Conservation (phyloP, 1,284 basidiomycete genomes). For the Trichosporon coremiiforme region DNA sequence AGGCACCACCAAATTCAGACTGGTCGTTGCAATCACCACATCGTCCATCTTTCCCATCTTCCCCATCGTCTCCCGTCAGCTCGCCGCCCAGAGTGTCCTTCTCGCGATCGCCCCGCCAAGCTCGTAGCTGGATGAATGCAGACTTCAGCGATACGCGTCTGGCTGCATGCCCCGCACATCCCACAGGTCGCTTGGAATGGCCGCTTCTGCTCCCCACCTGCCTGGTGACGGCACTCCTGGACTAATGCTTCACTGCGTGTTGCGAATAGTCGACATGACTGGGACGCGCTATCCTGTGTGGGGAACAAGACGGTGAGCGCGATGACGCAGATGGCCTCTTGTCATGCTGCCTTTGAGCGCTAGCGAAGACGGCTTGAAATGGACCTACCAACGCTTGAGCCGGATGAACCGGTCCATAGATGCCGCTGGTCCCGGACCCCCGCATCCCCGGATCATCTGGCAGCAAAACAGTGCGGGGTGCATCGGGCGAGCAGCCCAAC, state of each 20-base stretch:
- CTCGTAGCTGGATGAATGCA: too few relatives aligned
- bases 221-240: not conserved
- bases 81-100: not conserved
- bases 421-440: not conserved
- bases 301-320: not conserved
- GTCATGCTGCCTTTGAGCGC: not conserved
- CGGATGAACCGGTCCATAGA: not conserved
- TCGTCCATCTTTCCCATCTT: not conserved
- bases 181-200: not conserved
- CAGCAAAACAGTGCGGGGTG: not conserved
- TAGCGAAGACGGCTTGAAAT: not conserved
- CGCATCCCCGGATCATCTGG: conserved; percentile 8
- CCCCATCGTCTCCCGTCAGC: not conserved
- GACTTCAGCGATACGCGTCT: not conserved
- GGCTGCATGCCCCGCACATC: not conserved
- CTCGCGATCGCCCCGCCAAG: not conserved
- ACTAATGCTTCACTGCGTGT: not conserved
- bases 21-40: not conserved
- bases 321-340: not conserved
- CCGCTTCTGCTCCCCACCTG: not conserved
- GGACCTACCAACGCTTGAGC: not conserved
- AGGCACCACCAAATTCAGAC: not conserved
- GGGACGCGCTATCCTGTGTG: not conserved
- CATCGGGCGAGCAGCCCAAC: not conserved
- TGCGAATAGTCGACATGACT: not conserved